Percentiles rank a stretch among this genome's conserved stretches.
Evolutionary conservation across 139 green algal species (phyloP).

Genomic region (Monoraphidium neglectum): DNA sequence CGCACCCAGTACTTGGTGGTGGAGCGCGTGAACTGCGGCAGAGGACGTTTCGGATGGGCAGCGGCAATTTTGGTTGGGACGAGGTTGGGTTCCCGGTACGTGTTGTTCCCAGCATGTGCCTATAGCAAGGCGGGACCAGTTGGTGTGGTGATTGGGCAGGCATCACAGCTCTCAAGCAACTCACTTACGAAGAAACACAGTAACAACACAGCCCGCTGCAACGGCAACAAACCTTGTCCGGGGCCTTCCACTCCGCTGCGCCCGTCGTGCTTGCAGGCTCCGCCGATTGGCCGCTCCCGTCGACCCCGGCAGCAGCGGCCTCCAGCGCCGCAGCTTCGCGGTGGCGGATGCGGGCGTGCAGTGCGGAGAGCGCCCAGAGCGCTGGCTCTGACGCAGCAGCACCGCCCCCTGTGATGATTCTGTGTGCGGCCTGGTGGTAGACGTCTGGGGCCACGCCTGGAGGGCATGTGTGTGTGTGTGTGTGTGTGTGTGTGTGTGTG

Average conservation of each 20-base stretch:
- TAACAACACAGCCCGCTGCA: too few species aligned
- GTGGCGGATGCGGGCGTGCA: slow-evolving; percentile 13
- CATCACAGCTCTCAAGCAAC: slow-evolving; percentile 2
- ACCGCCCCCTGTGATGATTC: background rate
- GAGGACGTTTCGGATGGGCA: background rate
- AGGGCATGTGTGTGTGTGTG: background rate
- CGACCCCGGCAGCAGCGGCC: background rate
- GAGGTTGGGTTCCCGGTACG: too few species aligned
- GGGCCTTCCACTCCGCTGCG: background rate
- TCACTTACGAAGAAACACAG: background rate
- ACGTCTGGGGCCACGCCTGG: slow-evolving; percentile 21
- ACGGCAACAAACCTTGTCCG: slow-evolving; percentile 10
- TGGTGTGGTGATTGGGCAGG: background rate
- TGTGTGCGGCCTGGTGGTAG: slow-evolving; percentile 15
- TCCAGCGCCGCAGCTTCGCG: background rate
- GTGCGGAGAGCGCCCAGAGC: slow-evolving; percentile 8
- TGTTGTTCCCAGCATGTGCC: too few species aligned
- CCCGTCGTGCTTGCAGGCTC: background rate
- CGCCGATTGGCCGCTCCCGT: background rate
- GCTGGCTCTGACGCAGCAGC: background rate
- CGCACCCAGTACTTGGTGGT: slow-evolving; percentile 87
- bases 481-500: background rate
- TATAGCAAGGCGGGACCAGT: background rate
- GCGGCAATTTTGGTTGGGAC: background rate
- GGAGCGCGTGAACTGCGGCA: slow-evolving; percentile 51